phyloP scores from a whole-genome alignment of 176 grass and related monocot genomes.

The Olyra latifolia region DNA sequence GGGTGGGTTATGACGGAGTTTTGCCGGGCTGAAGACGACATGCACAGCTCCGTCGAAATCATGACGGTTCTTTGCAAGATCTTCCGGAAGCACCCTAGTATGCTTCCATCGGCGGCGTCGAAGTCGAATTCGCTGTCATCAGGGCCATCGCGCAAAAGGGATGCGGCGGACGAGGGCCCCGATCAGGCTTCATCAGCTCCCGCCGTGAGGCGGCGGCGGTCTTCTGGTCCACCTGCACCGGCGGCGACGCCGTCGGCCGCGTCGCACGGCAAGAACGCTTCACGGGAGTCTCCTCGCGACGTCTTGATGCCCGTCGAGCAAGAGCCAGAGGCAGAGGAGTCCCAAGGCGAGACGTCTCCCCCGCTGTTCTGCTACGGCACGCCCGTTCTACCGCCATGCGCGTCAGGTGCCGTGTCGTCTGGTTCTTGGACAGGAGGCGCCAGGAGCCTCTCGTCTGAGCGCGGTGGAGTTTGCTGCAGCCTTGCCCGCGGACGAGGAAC shows the following conservation, averaged over 20 bases:
- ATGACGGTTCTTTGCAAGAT: conserved; percentile 20
- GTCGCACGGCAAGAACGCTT: neutral
- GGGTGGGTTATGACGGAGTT: neutral
- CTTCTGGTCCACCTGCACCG: neutral
- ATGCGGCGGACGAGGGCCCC: neutral
- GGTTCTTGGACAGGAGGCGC: too few species aligned
- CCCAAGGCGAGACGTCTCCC: neutral
- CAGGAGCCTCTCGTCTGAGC: too few species aligned
- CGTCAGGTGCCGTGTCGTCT: too few species aligned
- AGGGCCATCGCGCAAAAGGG: neutral
- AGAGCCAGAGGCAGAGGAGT: neutral
- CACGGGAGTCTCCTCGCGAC: neutral
- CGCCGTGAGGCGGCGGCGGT: neutral
- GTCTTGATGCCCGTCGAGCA: neutral
- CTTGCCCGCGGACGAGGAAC: too few species aligned
- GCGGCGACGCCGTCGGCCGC: too few species aligned
- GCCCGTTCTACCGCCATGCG: too few species aligned
- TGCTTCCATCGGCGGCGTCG: neutral
- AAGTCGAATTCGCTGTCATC: neutral
- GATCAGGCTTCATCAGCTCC: neutral
- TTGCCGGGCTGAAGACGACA: neutral
- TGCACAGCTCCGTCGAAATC: too few species aligned
- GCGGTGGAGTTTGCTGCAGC: too few species aligned
- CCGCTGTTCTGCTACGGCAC: neutral
- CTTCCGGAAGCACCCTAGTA: neutral